Evolutionary conservation across 2,329 filamentous ascomycete species (phyloP).

Genomic region (Monilinia fructicola): DNA sequence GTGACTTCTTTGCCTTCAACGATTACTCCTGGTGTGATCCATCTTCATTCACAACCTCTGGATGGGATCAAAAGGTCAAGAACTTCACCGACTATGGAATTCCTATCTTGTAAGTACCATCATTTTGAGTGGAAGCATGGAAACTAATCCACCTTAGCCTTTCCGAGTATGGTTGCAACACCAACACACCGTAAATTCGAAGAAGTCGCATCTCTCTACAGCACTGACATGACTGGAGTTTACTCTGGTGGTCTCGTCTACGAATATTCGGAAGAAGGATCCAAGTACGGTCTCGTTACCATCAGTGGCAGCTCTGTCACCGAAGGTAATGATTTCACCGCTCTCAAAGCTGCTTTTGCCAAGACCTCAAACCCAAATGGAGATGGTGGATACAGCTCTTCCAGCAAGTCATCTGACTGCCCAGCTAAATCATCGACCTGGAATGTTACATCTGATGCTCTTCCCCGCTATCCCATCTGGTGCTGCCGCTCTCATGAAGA

Average conservation of each 20-base stretch:
- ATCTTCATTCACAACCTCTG: conserved; percentile 57
- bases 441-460: conserved; percentile 47
- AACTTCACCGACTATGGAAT: conserved; percentile 67
- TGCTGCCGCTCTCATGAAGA: conserved; percentile 47
- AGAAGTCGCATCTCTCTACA: conserved; percentile 80
- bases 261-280: conserved; percentile 82
- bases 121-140: not conserved
- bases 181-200: conserved; percentile 77
- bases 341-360: conserved; percentile 47
- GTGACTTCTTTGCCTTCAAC: conserved; percentile 67
- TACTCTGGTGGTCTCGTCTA: conserved; percentile 97
- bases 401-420: conserved; percentile 44
- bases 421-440: conserved; percentile 48
- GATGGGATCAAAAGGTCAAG: conserved; percentile 69
- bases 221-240: conserved; percentile 75
- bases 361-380: conserved; percentile 48
- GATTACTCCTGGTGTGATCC: conserved; percentile 67
- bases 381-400: conserved; percentile 52
- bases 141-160: conserved; percentile 44
- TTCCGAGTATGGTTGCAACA: conserved; percentile 90
- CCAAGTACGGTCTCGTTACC: conserved; percentile 62
- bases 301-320: conserved; percentile 41
- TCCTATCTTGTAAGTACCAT: conserved; percentile 49
- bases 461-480: conserved; percentile 52
- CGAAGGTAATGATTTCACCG: conserved; percentile 48